These are phyloP conservation scores for Miamiensis avidus DNA, from an alignment of 169 alveolate genomes.

Conservation along the genomic window DNA sequence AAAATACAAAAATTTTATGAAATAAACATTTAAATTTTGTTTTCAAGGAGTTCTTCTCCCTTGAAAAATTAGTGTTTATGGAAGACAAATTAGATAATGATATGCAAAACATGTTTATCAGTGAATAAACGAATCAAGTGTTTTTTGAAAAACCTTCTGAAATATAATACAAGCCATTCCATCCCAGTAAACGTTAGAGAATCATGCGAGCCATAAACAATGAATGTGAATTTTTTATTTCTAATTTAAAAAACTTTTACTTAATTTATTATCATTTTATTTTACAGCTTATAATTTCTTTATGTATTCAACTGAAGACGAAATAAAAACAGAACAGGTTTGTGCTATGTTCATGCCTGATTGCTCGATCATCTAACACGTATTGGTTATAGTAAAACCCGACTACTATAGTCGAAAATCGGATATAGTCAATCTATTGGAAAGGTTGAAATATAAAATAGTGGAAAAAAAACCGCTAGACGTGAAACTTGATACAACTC, in stretches of 20 bases:
- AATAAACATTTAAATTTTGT: too few relatives aligned
- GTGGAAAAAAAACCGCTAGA: constrained; percentile 1
- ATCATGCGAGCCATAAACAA: constrained; percentile 34
- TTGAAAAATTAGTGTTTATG: constrained; percentile 35
- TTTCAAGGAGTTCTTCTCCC: constrained; percentile 34
- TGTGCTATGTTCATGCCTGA: constrained; percentile 37
- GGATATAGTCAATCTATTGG: constrained; percentile 2
- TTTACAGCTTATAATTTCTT: constrained; percentile 34
- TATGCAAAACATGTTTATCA: constrained; percentile 29
- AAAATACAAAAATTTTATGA: too few relatives aligned
- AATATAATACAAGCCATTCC: neutral
- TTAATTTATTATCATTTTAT: neutral
- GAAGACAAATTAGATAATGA: constrained; percentile 18
- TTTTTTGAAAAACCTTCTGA: neutral
- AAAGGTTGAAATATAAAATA: constrained; percentile 28
- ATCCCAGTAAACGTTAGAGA: neutral
- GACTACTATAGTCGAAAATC: neutral
- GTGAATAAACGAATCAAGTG: constrained; percentile 15
- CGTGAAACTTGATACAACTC: neutral
- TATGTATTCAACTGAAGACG: constrained; percentile 30
- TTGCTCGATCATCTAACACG: constrained; percentile 27
- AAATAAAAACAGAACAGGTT: constrained; percentile 39
- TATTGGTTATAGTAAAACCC: constrained; percentile 35
- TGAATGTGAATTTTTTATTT: constrained; percentile 24
- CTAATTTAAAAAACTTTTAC: neutral